Conservation (phyloP, 2,329 filamentous ascomycete genomes). For the Aplosporella prunicola region DNA sequence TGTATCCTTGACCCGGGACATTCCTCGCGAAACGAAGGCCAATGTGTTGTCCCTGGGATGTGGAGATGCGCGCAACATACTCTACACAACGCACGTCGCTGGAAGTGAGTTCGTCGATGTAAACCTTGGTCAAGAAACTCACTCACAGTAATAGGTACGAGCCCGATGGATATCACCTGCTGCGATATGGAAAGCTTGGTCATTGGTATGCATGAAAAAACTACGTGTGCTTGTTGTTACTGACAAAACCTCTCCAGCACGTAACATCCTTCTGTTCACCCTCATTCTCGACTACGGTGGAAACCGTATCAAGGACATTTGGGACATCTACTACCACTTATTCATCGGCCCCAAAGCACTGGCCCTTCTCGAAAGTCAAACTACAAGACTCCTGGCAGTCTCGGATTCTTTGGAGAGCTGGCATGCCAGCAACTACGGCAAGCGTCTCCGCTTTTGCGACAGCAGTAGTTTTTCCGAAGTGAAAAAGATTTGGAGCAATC, state of each 20-base stretch:
- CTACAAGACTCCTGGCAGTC: conserved; percentile 33
- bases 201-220: conserved; percentile 33
- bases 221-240: not conserved
- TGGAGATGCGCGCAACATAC: conserved; percentile 47
- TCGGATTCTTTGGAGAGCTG: conserved; percentile 36
- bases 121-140: not conserved
- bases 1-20: conserved; percentile 35
- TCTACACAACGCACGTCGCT: conserved; percentile 36
- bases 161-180: conserved; percentile 45
- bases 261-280: conserved; percentile 46
- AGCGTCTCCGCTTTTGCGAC: conserved; percentile 41
- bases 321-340: conserved; percentile 49
- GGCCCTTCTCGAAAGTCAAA: conserved; percentile 33
- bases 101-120: not conserved
- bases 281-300: conserved; percentile 38
- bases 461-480: conserved; percentile 35
- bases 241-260: conserved; percentile 32
- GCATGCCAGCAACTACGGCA: conserved; percentile 38
- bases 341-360: conserved; percentile 34
- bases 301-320: conserved; percentile 25
- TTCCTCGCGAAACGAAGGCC: conserved; percentile 43
- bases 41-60: conserved; percentile 46
- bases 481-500: conserved; percentile 30
- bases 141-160: not conserved
- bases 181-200: conserved; percentile 45